These are phyloP conservation scores for Cystobasidium pallidum DNA, from an alignment of 1,284 basidiomycete genomes.

Conservation along the genomic window DNA sequence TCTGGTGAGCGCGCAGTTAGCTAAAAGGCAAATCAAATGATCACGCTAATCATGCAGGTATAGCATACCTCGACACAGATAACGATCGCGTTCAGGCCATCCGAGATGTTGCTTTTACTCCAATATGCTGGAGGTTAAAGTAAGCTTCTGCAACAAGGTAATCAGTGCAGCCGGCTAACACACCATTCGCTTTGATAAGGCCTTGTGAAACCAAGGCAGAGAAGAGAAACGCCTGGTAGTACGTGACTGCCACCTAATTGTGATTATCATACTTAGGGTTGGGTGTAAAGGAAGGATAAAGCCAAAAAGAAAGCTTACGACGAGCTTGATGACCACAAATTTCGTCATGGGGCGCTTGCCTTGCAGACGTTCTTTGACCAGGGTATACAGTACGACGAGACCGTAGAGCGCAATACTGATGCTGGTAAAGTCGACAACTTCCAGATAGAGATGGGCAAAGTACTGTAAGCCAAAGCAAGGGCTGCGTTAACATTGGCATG, in stretches of 20 bases:
- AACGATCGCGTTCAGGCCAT: conserved; percentile 78
- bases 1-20: conserved; percentile 58
- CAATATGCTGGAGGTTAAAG: conserved; percentile 64
- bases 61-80: conserved; percentile 74
- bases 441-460: conserved; percentile 58
- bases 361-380: conserved; percentile 73
- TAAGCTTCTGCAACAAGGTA: neutral
- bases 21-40: neutral
- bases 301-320: conserved; percentile 28
- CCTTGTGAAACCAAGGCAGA: conserved; percentile 55
- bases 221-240: conserved; percentile 57
- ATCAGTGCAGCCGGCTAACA: neutral
- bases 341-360: conserved; percentile 78
- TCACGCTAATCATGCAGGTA: neutral
- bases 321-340: conserved; percentile 73
- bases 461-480: conserved; percentile 40
- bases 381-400: conserved; percentile 71
- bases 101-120: conserved; percentile 65
- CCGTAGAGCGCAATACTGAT: conserved; percentile 63
- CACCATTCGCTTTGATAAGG: conserved; percentile 60
- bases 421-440: conserved; percentile 75
- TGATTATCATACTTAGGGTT: too few relatives aligned
- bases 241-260: conserved; percentile 61
- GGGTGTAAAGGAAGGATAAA: neutral
- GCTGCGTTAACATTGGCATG: too few relatives aligned